Evolutionary conservation across 1,139 yeast species (phyloP), one percentile per base, ranked within the genome.

Genomic region (Debaryomyces subglobosus): DNA sequence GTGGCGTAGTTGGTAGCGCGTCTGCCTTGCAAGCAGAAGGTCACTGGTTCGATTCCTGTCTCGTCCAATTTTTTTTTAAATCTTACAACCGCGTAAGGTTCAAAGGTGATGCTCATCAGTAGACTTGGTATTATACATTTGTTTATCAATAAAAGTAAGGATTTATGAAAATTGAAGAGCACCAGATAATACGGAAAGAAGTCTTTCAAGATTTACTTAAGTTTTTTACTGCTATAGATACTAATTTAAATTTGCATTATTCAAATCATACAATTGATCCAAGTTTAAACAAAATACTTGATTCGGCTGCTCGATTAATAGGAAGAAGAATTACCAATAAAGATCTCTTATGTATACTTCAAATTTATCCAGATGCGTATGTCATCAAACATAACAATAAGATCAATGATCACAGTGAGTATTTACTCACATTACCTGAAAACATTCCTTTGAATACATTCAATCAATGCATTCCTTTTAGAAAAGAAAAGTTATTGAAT

Each of bases 1-100:
- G 83, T 80, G 83, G 85, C 84, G 84, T 76, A 80, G 85, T 79
- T 79, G 85, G 85, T 80, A 80, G 84, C 84, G 84, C 84, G 84
- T 74, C 70, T 72, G 82, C 84, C 80, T 79, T 78, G 84, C 84
- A 79, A 74, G 84, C 78, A 71, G 70, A 74, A 79, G 84, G 84
- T 79, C 84, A 76, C 72, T 72, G 83, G 83, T 79, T 79, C 84
- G 83, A 79, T 66, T 79, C 84, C 83, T 74, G 78, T 76, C 83
- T 78, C 81, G 82, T 78, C 83, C 84, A 79, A 55, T 53, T 46
- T 53, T 61, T 66, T 67, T 63, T 35, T 10, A 21, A 21, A 18
- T 3, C 6, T 12, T 61, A 56, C 57, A 35, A 12, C 3, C 20
- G 20, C 25, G 35, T 30, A 12, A 16, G 16, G 16, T 29, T 18